phyloP scores from a whole-genome alignment of 1,284 basidiomycete species.

The Erythrobasidium hasegawianum region DNA sequence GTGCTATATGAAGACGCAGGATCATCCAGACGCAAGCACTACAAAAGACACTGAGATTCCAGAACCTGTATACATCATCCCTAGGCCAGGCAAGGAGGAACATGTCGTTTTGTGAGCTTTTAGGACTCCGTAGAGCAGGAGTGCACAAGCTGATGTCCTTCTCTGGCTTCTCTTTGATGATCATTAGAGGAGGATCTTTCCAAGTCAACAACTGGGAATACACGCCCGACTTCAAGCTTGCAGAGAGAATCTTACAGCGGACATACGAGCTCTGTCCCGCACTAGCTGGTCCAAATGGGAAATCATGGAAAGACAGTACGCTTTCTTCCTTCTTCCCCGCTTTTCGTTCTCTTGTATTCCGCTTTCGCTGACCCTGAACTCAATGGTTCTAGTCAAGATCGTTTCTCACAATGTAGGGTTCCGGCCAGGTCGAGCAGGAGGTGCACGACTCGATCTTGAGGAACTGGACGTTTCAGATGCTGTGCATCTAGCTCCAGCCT shows the following conservation, averaged over 20 bases:
- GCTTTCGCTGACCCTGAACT: not conserved
- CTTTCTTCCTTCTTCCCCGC: not conserved
- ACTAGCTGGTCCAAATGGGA: conserved; percentile 46
- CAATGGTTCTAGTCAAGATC: conserved; percentile 55
- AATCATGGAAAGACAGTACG: conserved; percentile 47
- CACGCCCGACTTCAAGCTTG: conserved; percentile 44
- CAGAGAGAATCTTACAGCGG: conserved; percentile 50
- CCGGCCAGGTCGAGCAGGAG: conserved; percentile 65
- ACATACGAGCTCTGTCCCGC: conserved; percentile 49
- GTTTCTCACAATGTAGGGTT: conserved; percentile 64
- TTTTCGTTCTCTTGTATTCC: too few species aligned
- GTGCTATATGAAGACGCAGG: conserved; percentile 17
- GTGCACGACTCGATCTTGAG: conserved; percentile 64
- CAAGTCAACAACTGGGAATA: conserved; percentile 46
- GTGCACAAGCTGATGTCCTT: too few species aligned
- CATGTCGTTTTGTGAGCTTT: conserved; percentile 46
- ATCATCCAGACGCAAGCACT: conserved; percentile 10
- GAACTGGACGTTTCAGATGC: conserved; percentile 52
- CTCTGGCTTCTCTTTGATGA: not conserved
- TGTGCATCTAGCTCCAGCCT: conserved; percentile 40
- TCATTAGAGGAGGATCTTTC: conserved; percentile 46
- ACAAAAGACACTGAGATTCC: conserved; percentile 32
- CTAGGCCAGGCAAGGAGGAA: conserved; percentile 50
- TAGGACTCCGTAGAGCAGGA: too few species aligned
- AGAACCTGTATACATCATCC: conserved; percentile 50